Evolutionary conservation across 495 filamentous ascomycete species (phyloP), one percentile per base, ranked within the genome.

Genomic region (Penicillium argentinense): DNA sequence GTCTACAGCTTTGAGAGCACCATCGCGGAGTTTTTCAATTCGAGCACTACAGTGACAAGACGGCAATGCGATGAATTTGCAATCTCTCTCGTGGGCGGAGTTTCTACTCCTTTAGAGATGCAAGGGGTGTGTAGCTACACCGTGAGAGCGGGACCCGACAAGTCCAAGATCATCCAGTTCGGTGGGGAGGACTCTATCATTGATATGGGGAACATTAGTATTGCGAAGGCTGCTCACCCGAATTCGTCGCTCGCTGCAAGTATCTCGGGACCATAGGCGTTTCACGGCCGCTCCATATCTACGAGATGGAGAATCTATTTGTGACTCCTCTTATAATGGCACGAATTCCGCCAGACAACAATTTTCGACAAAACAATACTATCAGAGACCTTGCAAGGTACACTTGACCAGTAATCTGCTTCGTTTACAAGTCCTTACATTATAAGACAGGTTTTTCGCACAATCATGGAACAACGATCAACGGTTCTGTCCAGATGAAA

Each of bases 121-220:
- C 54, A 66, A 42, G 60, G 57, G 39, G 47, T 27, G 30, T 49
- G 25, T 33, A 66, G 63, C 47, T 63, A 62, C 46, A 63, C 52
- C n/a, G 51, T 66, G 27, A 41, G 27, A 59, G 57, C 53, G 17
- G 56, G 60, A 11, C 34, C 42, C 2, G 25, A 50, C 17, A 23
- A 34, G 12, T 30, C 36, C 11, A 55, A 49, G 40, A 23, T 56
- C 43, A 27, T 61, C 42, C 43, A 66, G 36, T 66, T 66, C 24
- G 40, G 54, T 27, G 45, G 22, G 21, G 21, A 39, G 21, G 16
- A 38, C n/a, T 60, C 49, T 40, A 24, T 18, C 18, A 34, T 60
- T 28, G 42, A 53, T 41, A 48, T 45, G 19, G 23, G 23, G 2
- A 56, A 32, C 4, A 36, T 60, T 13, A 12, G 0, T 13, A 42